These are phyloP conservation scores for Zymoseptoria pseudotritici DNA, from an alignment of 2,329 filamentous ascomycete species.

Conservation along the genomic window DNA sequence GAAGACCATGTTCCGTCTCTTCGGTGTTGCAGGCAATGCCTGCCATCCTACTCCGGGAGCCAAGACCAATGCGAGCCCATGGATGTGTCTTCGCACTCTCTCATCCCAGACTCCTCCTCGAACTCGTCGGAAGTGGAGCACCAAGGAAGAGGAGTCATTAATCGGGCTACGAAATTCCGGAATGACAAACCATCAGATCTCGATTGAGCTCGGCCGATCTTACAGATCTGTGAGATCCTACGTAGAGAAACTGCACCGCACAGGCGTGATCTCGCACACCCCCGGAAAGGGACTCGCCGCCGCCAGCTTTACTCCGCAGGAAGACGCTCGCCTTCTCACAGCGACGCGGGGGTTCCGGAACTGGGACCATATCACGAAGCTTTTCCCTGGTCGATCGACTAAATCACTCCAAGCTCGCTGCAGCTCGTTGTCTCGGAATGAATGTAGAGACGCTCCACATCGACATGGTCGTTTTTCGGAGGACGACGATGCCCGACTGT, in stretches of 20 bases:
- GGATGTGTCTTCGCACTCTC: not conserved
- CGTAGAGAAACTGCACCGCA: not conserved
- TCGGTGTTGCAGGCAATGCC: not conserved
- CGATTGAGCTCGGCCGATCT: not conserved
- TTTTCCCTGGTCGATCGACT: not conserved
- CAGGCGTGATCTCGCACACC: not conserved
- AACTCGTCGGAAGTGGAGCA: not conserved
- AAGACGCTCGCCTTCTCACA: not conserved
- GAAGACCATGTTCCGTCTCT: not conserved
- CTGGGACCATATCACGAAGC: not conserved
- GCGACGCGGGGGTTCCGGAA: not conserved
- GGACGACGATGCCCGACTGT: not conserved
- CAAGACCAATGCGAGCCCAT: not conserved
- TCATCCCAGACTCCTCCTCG: not conserved
- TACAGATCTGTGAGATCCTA: not conserved
- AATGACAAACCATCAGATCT: not conserved
- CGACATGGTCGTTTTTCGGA: not conserved
- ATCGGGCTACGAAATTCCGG: not conserved
- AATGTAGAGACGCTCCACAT: not conserved
- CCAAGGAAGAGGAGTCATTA: not conserved
- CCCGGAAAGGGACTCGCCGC: not conserved
- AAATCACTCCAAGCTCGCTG: not conserved
- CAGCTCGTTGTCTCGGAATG: not conserved
- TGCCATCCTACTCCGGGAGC: not conserved
- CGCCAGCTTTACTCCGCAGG: not conserved